Conservation (phyloP, 306 rosid species). For the Ziziphus jujuba region DNA sequence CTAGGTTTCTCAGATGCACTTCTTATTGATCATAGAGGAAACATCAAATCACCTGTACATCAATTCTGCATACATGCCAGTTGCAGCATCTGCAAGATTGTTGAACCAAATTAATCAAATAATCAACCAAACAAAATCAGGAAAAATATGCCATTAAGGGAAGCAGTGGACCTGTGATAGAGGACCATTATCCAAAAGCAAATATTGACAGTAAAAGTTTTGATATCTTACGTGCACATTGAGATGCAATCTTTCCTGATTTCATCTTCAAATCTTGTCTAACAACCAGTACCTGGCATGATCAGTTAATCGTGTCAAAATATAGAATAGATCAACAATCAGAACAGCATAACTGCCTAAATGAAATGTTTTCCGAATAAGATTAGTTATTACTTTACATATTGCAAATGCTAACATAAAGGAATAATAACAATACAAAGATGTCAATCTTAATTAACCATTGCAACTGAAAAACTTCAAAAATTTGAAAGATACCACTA, state of each 20-base stretch:
- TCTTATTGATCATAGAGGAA: background rate
- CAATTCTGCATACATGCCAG: constrained; percentile 81
- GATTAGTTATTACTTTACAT: background rate
- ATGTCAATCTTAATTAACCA: background rate
- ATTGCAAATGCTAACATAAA: background rate
- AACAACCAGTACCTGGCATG: constrained; percentile 73
- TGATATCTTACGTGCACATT: constrained; percentile 85
- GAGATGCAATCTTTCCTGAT: constrained; percentile 92
- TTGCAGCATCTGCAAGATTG: constrained; percentile 77
- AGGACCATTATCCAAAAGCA: background rate
- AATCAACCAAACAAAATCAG: constrained; percentile 2
- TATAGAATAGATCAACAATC: constrained; percentile 23
- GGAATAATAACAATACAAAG: background rate
- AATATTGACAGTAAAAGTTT: constrained; percentile 7
- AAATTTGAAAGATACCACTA: background rate
- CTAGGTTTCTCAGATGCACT: background rate
- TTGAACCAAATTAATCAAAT: constrained; percentile 16
- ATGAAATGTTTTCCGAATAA: constrained; percentile 5
- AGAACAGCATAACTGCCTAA: background rate
- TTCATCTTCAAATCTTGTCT: constrained; percentile 92
- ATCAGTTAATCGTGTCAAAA: constrained; percentile 19
- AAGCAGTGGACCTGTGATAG: background rate
- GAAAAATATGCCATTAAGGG: constrained; percentile 8
- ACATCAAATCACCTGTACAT: constrained; percentile 54
- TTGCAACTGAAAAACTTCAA: background rate